Conservation (phyloP, 257 asterid species). For the Apocynum venetum region DNA sequence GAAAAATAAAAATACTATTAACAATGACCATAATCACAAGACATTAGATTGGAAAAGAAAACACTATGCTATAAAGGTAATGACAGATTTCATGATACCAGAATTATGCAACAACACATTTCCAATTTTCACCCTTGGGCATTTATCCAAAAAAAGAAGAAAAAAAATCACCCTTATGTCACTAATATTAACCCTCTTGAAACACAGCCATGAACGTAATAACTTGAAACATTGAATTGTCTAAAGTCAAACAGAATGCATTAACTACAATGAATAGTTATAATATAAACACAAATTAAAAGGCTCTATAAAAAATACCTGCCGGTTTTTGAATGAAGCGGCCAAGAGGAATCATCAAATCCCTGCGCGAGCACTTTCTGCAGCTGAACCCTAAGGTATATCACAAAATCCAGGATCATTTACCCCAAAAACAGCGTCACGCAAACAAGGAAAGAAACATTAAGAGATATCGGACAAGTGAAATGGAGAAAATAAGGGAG, state of each 20-base stretch:
- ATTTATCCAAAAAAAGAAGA: no score
- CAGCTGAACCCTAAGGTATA: conserved; percentile 58
- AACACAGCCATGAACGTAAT: not conserved
- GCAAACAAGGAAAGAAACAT: not conserved
- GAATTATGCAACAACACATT: not conserved
- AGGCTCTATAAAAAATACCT: conserved; percentile 36
- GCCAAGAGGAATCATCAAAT: conserved; percentile 74
- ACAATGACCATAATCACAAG: not conserved
- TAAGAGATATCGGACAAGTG: not conserved
- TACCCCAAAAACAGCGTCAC: not conserved
- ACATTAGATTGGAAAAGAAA: not conserved
- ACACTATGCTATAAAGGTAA: not conserved
- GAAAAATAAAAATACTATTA: not conserved
- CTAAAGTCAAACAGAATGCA: not conserved
- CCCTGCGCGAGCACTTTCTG: conserved; percentile 78
- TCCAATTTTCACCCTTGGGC: no score
- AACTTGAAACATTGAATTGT: not conserved
- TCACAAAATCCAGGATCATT: conserved; percentile 10
- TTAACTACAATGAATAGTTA: not conserved
- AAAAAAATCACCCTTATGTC: no score
- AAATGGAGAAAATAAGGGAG: not conserved
- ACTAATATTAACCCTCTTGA: not conserved
- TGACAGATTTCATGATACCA: not conserved
- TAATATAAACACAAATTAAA: not conserved
- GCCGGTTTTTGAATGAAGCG: conserved; percentile 78